Evolutionary conservation across 257 asterid species (phyloP), one percentile per base, ranked within the genome.

Genomic region (Gentiana straminea): DNA sequence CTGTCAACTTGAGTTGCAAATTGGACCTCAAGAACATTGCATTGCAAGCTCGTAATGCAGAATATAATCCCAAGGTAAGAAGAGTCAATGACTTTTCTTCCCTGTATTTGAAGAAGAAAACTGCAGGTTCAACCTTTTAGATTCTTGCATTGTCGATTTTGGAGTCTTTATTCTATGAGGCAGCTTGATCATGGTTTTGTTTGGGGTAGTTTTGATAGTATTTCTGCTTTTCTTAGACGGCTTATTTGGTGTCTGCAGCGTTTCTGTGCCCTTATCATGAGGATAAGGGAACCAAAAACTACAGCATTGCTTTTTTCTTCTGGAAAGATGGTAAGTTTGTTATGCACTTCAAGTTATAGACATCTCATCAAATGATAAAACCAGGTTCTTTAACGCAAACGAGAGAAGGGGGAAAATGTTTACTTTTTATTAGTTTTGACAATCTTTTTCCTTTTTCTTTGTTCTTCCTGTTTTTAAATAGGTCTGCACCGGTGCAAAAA

Each of bases 1-100:
- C 97, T 0, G 97, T 86, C 72, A 86, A 89, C 63, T 69, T 89
- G 82, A 92, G 79, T 66, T 81, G 94, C 83, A 89, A 89, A 64
- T 69, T 89, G 80, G 97, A 86, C 73, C 93, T 89, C 47, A 89
- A 89, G 75, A 80, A 92, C 15, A 83, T 89, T 64, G 97, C 97
- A 55, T 74, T 86, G 71, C 95, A 83, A 59, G 97, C 97, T 46
- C 81, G 95, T 13, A 89, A 86, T 78, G 95, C 95, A 44, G 97
- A 89, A 63, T 89, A 89, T 65, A 89, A 89, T 70, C 94, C 94
- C 32, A 89, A 89, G 95, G 97, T 83, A 67, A 37, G 50, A 2
- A 37, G 50, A 2, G 44, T 36, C 15, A 4, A 51, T 43, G 44
- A 6, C 32, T 11, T 3, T 57, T 1, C 4, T 56, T 3, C 12